phyloP scores from a whole-genome alignment of 495 filamentous ascomycete genomes.

The Penicillium coprophilum region DNA sequence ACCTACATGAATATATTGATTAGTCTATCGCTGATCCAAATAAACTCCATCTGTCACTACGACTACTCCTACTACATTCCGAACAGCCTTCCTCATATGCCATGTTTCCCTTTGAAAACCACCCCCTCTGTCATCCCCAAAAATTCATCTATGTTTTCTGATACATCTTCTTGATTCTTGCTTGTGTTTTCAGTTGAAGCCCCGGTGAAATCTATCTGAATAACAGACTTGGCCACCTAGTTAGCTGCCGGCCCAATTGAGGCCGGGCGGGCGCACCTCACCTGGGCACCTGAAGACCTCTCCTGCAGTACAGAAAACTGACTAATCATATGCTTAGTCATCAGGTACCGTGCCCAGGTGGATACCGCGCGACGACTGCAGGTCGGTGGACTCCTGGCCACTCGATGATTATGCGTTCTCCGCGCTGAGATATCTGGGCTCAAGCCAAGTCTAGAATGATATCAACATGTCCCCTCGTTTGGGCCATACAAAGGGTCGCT shows the following conservation, averaged over 20 bases:
- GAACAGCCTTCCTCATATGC: background rate
- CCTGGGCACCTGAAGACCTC: no score
- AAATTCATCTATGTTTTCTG: no score
- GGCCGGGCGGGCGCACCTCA: no score
- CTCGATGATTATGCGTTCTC: background rate
- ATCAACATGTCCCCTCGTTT: constrained; percentile 4
- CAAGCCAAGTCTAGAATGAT: background rate
- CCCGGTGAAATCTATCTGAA: background rate
- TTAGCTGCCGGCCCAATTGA: no score
- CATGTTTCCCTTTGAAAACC: background rate
- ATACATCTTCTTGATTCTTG: background rate
- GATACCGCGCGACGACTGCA: background rate
- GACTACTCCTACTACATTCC: background rate
- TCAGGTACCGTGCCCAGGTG: background rate
- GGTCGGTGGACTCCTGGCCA: background rate
- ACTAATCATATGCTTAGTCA: background rate
- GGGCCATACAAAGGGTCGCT: background rate
- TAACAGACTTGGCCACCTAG: no score
- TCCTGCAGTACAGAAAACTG: background rate
- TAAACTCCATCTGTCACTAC: background rate
- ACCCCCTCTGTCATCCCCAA: background rate
- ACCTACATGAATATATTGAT: background rate
- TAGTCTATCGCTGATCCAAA: background rate
- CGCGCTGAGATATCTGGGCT: background rate
- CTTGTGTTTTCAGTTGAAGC: no score